Evolutionary conservation across 805 yeast species (phyloP).

Genomic region (Isabelozyma pseudorhagii): DNA sequence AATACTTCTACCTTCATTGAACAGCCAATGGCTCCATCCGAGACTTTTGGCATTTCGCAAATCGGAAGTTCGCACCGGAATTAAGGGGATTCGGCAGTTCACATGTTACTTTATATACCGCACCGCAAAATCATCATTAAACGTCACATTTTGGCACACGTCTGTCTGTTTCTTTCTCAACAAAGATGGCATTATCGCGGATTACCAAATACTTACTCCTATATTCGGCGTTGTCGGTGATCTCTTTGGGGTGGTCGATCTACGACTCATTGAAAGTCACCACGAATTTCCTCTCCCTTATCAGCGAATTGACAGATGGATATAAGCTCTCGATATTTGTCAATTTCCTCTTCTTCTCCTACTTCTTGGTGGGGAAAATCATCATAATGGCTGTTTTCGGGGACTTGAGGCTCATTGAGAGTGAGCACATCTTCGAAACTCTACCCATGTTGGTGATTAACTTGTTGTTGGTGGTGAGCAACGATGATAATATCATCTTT

Average conservation of each 20-base stretch:
- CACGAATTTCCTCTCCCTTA: constrained; percentile 18
- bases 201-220: constrained; percentile 11
- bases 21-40: no score
- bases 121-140: no score
- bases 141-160: no score
- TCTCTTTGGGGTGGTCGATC: constrained; percentile 17
- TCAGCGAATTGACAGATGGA: constrained; percentile 29
- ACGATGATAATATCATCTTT: constrained; percentile 56
- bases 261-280: constrained; percentile 17
- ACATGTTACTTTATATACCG: no score
- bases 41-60: no score
- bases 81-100: no score
- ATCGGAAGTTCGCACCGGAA: no score
- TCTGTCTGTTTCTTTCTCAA: background rate
- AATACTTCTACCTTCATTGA: no score
- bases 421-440: constrained; percentile 53
- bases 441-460: constrained; percentile 34
- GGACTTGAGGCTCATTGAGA: constrained; percentile 67
- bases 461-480: constrained; percentile 63
- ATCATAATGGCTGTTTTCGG: constrained; percentile 65
- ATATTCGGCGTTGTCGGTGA: constrained; percentile 16
- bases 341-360: constrained; percentile 20
- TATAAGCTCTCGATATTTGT: constrained; percentile 23
- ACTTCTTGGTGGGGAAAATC: constrained; percentile 29
- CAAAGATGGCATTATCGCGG: background rate